Evolutionary conservation across 108 stramenopile species (phyloP).

Genomic region (Skeletonema grethae): DNA sequence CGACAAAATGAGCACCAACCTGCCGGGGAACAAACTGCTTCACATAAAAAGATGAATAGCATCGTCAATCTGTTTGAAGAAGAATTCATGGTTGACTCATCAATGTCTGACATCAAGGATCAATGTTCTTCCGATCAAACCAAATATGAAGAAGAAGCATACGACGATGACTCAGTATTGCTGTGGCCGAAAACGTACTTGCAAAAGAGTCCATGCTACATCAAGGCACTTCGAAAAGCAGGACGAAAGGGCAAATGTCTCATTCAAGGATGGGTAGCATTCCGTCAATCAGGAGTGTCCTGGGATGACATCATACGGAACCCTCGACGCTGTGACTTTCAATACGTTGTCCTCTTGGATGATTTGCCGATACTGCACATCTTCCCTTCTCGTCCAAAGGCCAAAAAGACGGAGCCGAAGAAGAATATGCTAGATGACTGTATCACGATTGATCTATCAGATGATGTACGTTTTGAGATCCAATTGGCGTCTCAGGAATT

Average conservation of each 20-base stretch:
- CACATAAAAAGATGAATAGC: background rate
- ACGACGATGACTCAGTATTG: background rate
- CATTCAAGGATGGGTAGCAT: conserved; percentile 48
- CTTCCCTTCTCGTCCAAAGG: conserved; percentile 27
- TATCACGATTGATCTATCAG: conserved; percentile 22
- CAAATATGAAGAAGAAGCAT: no score
- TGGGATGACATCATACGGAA: conserved; percentile 29
- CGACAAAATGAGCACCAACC: background rate
- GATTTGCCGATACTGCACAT: conserved; percentile 34
- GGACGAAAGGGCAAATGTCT: conserved; percentile 34
- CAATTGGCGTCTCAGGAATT: conserved; percentile 30
- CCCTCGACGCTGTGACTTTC: conserved; percentile 38
- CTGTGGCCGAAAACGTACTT: conserved; percentile 18
- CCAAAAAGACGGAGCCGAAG: conserved; percentile 15
- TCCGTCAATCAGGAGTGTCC: conserved; percentile 11
- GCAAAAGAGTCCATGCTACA: conserved; percentile 32
- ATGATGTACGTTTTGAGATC: conserved; percentile 18
- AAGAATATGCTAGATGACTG: conserved; percentile 17
- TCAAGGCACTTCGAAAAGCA: conserved; percentile 29
- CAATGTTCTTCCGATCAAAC: background rate
- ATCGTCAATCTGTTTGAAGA: conserved; percentile 3
- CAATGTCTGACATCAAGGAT: background rate
- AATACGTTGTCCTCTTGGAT: conserved; percentile 38
- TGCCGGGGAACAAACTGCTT: background rate
- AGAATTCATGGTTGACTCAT: background rate